Evolutionary conservation across 1,139 yeast genomes (phyloP).

Genomic region (Hemisphaericaspora xylofermentans): DNA sequence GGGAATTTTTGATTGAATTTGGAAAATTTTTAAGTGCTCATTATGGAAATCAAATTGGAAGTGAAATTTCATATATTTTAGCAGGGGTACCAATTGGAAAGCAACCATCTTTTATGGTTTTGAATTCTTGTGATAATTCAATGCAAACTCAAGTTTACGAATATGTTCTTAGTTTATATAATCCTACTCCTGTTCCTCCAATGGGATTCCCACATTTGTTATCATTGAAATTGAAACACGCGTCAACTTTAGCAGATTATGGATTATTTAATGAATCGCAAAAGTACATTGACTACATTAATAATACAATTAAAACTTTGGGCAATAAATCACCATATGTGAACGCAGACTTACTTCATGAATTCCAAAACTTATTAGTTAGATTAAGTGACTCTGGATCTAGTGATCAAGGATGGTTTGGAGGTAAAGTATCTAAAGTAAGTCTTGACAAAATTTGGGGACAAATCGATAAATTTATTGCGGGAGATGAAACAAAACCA

Average conservation of each 20-base stretch:
- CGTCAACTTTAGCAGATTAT: conserved; percentile 61
- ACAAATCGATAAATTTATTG: conserved; percentile 83
- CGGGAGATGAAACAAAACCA: conserved; percentile 68
- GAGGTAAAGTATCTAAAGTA: conserved; percentile 66
- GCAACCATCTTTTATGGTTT: conserved; percentile 22
- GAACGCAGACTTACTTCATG: conserved; percentile 33
- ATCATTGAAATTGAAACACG: conserved; percentile 59
- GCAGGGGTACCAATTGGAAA: conserved; percentile 45
- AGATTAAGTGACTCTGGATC: conserved; percentile 46
- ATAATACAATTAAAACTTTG: conserved; percentile 39
- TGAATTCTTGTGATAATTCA: conserved; percentile 16
- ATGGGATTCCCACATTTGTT: conserved; percentile 54
- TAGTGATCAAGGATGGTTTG: conserved; percentile 56
- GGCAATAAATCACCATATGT: conserved; percentile 41
- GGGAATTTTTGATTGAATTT: conserved; percentile 51
- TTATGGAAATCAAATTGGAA: conserved; percentile 33
- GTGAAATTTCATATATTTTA: conserved; percentile 48
- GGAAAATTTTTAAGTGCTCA: conserved; percentile 44
- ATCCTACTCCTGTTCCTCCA: conserved; percentile 19
- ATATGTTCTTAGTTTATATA: conserved; percentile 38
- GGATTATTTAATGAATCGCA: conserved; percentile 60
- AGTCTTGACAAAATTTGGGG: conserved; percentile 87
- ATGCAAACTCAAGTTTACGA: conserved; percentile 75
- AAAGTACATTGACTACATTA: conserved; percentile 55
- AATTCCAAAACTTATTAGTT: conserved; percentile 40